Conservation (phyloP, 2,329 filamentous ascomycete genomes). For the Aspergillus spinulosporus region DNA sequence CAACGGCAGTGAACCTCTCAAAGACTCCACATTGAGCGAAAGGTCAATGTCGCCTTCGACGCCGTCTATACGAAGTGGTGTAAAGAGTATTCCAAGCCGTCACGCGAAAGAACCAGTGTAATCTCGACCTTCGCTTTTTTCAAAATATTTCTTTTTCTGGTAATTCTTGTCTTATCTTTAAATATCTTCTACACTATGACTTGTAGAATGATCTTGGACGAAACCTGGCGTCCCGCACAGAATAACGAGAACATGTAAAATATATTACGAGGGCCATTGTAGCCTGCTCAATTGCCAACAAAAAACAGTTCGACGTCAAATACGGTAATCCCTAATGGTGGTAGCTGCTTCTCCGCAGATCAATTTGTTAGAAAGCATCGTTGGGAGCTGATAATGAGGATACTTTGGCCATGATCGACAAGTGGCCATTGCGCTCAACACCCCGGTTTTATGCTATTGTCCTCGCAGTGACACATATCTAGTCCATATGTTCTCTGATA, state of each 20-base stretch:
- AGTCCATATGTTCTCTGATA: too few relatives aligned
- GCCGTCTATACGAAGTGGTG: slow-evolving; percentile 15
- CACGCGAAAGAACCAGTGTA: slow-evolving; percentile 6
- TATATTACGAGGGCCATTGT: neutral
- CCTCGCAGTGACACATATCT: too few relatives aligned
- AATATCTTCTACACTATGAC: neutral
- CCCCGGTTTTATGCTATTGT: neutral
- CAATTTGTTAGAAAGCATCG: too few relatives aligned
- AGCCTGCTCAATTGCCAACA: too few relatives aligned
- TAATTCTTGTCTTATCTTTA: neutral
- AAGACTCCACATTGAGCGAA: slow-evolving; percentile 27
- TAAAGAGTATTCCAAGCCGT: neutral
- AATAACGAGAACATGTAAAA: neutral
- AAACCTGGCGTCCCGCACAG: neutral
- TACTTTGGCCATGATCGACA: too few relatives aligned
- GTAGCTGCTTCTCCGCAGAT: too few relatives aligned
- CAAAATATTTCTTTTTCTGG: neutral
- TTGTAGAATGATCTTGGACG: neutral
- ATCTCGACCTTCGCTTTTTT: neutral
- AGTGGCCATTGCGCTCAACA: neutral
- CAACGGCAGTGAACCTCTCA: slow-evolving; percentile 14
- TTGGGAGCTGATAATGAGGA: too few relatives aligned
- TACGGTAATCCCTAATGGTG: too few relatives aligned
- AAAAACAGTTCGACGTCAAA: too few relatives aligned
- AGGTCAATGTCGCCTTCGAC: slow-evolving; percentile 18